Evolutionary conservation across 2,329 filamentous ascomycete genomes (phyloP).

Genomic region (Sclerotinia subarctica): DNA sequence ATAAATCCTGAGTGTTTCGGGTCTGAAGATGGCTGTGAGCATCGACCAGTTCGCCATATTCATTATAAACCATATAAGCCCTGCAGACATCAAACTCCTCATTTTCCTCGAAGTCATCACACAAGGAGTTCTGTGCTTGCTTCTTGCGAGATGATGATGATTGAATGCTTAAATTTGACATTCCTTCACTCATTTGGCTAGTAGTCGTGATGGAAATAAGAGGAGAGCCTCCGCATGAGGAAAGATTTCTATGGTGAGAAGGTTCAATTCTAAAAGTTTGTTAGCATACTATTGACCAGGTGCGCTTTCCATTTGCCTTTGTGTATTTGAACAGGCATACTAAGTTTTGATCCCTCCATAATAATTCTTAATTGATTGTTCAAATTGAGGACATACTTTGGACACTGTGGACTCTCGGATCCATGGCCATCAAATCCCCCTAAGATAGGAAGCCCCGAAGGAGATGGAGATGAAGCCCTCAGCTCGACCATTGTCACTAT

Average conservation of each 20-base stretch:
- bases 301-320: not conserved
- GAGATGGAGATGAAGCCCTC: constrained; percentile 2
- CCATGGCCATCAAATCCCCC: constrained; percentile 6
- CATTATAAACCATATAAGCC: constrained; percentile 34
- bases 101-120: not conserved
- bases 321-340: not conserved
- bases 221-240: constrained; percentile 7
- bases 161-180: not conserved
- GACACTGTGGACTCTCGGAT: not conserved
- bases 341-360: not conserved
- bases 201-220: constrained; percentile 1
- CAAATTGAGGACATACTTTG: not conserved
- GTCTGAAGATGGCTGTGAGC: constrained; percentile 20
- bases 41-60: constrained; percentile 35
- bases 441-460: not conserved
- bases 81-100: constrained; percentile 17
- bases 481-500: constrained; percentile 7
- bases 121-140: not conserved
- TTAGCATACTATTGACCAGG: not conserved
- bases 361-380: not conserved
- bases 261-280: not conserved
- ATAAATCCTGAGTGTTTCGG: constrained; percentile 27
- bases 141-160: not conserved
- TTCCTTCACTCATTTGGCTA: not conserved
- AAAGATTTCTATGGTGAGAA: not conserved